Evolutionary conservation across 106 monocot genomes (phyloP).

Genomic region (Dioscorea alata): DNA sequence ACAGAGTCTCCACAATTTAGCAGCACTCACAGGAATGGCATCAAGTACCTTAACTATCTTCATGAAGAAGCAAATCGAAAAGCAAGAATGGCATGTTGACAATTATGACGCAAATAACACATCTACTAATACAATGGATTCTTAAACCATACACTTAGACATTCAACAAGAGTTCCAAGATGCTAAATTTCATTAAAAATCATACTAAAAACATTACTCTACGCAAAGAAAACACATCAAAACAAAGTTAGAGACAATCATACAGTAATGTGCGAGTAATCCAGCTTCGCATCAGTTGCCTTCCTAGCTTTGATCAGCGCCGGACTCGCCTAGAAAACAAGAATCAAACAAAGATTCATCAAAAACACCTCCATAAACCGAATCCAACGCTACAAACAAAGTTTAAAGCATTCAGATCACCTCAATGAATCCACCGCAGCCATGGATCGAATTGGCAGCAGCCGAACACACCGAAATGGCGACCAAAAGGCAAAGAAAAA

Average conservation of each 20-base stretch:
- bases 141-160: too few species aligned
- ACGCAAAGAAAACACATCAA: too few species aligned
- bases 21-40: too few species aligned
- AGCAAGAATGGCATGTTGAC: too few species aligned
- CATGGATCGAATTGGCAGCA: slow-evolving; percentile 65
- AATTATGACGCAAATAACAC: too few species aligned
- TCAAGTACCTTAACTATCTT: too few species aligned
- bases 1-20: too few species aligned
- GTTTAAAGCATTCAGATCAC: slow-evolving; percentile 21
- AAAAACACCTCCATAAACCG: neutral
- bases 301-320: slow-evolving; percentile 56
- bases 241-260: neutral
- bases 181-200: too few species aligned
- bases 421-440: slow-evolving; percentile 93
- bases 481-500: slow-evolving; percentile 31
- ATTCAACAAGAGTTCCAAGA: too few species aligned
- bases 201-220: too few species aligned
- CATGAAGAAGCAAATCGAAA: too few species aligned
- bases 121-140: too few species aligned
- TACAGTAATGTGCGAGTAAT: slow-evolving; percentile 88
- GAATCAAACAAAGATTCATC: neutral
- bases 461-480: slow-evolving; percentile 15
- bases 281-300: slow-evolving; percentile 61
- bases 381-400: neutral
- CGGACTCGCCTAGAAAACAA: slow-evolving; percentile 48